These are phyloP conservation scores for Solanum sejunctum DNA, from an alignment of 257 asterid species.

Conservation along the genomic window DNA sequence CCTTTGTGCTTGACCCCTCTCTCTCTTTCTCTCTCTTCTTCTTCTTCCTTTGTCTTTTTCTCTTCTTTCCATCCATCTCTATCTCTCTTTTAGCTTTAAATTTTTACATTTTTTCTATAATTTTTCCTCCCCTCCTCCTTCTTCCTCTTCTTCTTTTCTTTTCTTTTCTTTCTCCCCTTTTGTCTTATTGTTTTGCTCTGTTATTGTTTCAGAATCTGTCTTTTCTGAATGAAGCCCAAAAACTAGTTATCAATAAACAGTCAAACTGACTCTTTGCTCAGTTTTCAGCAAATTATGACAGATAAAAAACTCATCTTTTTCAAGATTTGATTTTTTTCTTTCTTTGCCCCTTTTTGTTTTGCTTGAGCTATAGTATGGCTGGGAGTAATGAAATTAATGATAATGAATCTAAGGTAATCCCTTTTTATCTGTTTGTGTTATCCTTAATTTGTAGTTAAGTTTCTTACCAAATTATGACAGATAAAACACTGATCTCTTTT, in stretches of 20 bases:
- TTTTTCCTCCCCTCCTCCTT: not conserved
- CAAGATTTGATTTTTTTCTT: slow-evolving; percentile 7
- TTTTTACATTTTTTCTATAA: not conserved
- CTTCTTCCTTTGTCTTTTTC: not conserved
- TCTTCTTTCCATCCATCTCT: not conserved
- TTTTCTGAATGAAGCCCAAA: not conserved
- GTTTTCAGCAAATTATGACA: slow-evolving; percentile 11
- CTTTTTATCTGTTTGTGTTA: not conserved
- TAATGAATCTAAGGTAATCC: slow-evolving; percentile 41
- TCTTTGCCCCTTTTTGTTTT: not conserved
- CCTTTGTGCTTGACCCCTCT: not conserved
- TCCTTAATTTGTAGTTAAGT: not conserved
- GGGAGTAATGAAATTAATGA: slow-evolving; percentile 38
- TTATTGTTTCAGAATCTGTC: slow-evolving; percentile 22
- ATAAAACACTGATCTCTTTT: slow-evolving; percentile 5
- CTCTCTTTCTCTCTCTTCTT: not conserved
- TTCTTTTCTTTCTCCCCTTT: not conserved
- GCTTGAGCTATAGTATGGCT: slow-evolving; percentile 18
- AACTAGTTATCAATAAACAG: not conserved
- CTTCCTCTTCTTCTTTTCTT: not conserved
- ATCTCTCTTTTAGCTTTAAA: not conserved
- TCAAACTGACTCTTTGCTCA: not conserved
- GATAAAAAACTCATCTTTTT: slow-evolving; percentile 5
- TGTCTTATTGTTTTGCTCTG: not conserved
- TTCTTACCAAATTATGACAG: slow-evolving; percentile 10